phyloP scores from a whole-genome alignment of 768 basidiomycete species.

The Mycena sanguinolenta region DNA sequence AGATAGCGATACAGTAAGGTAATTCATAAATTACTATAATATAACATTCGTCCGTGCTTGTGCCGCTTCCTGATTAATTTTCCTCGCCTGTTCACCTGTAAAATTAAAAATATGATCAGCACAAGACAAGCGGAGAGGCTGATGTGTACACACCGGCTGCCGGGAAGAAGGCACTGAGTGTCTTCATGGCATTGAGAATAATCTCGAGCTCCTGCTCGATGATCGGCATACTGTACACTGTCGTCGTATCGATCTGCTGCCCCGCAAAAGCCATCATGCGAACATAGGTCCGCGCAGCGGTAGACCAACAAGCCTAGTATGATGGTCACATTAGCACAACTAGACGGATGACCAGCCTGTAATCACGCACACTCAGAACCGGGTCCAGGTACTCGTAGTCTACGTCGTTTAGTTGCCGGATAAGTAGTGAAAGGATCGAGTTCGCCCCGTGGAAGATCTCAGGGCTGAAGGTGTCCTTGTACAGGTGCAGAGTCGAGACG shows the following conservation, averaged over 20 bases:
- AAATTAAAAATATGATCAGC: not conserved
- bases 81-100: constrained; percentile 43
- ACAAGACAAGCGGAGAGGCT: not conserved
- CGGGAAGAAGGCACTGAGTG: constrained; percentile 51
- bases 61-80: constrained; percentile 42
- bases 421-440: constrained; percentile 57
- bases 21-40: not conserved
- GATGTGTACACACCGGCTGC: constrained; percentile 47
- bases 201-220: constrained; percentile 51
- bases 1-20: constrained; percentile 19
- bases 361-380: constrained; percentile 61
- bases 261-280: constrained; percentile 45
- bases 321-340: constrained; percentile 9
- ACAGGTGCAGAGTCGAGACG: constrained; percentile 65
- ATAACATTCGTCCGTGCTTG: constrained; percentile 23
- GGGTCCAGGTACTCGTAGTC: constrained; percentile 71
- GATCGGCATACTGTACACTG: constrained; percentile 35
- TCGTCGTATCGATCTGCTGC: constrained; percentile 31
- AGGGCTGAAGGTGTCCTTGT: constrained; percentile 55
- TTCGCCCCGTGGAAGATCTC: constrained; percentile 60
- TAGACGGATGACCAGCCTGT: constrained; percentile 10
- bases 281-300: constrained; percentile 54
- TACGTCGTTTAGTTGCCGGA: constrained; percentile 60
- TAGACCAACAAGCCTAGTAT: constrained; percentile 54
- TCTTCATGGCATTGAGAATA: constrained; percentile 50